A percentile compares a stretch with the other conserved stretches of the same genome.
phyloP scores from a whole-genome alignment of 1,284 basidiomycete genomes.

The Jaminaea rosea region DNA sequence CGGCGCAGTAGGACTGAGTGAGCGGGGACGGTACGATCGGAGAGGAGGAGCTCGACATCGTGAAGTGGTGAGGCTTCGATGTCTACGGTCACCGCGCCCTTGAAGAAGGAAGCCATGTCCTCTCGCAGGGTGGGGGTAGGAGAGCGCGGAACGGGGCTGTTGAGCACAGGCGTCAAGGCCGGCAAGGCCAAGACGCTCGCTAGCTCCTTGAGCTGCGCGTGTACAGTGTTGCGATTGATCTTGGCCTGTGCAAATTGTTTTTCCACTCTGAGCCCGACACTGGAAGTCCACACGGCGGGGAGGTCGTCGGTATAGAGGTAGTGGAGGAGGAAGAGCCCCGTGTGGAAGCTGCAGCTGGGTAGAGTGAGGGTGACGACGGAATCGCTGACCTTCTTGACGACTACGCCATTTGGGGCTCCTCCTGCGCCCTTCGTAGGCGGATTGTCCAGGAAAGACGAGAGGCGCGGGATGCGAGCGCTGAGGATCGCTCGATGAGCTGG shows the following conservation, averaged over 20 bases:
- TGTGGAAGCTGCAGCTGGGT: slow-evolving; percentile 56
- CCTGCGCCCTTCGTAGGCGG: slow-evolving; percentile 4
- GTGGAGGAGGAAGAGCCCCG: slow-evolving; percentile 67
- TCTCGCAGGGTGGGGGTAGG: slow-evolving; percentile 52
- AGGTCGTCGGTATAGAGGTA: slow-evolving; percentile 83
- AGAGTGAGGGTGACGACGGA: slow-evolving; percentile 17
- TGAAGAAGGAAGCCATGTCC: slow-evolving; percentile 55
- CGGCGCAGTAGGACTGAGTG: slow-evolving; percentile 72
- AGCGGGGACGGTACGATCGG: slow-evolving; percentile 60
- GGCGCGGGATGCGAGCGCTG: slow-evolving; percentile 55
- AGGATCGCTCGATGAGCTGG: slow-evolving; percentile 64
- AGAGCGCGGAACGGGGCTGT: slow-evolving; percentile 36
- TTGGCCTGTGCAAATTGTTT: slow-evolving; percentile 54
- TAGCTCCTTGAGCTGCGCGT: slow-evolving; percentile 55
- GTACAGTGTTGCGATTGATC: slow-evolving; percentile 57
- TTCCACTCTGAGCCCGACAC: slow-evolving; percentile 56
- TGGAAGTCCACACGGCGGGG: slow-evolving; percentile 73
- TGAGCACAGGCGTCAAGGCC: slow-evolving; percentile 49
- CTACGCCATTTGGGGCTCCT: slow-evolving; percentile 10
- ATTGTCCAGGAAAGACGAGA: slow-evolving; percentile 46
- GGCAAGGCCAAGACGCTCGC: slow-evolving; percentile 53
- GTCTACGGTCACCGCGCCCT: slow-evolving; percentile 25
- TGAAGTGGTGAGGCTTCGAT: slow-evolving; percentile 43
- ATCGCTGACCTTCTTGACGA: slow-evolving; percentile 7
- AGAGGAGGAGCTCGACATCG: slow-evolving; percentile 68